These are phyloP conservation scores for Trypanosoma theileri DNA, from an alignment of 208 protist genomes.

Conservation along the genomic window DNA sequence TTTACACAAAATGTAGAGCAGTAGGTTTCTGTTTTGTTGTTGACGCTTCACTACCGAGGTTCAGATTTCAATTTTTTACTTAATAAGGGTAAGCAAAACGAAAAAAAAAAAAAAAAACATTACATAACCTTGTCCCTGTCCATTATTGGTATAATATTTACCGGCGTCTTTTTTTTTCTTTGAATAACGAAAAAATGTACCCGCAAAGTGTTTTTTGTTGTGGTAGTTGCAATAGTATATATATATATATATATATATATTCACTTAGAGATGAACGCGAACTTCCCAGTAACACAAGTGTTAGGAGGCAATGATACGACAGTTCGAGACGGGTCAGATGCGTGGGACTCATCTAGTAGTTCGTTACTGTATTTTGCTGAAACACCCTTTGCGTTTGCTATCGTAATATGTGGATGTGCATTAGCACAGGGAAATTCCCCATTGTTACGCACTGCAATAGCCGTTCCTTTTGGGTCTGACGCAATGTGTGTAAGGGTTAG, in stretches of 20 bases:
- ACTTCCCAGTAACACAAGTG: conserved; percentile 20
- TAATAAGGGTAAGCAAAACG: no score
- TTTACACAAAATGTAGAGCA: no score
- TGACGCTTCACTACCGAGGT: no score
- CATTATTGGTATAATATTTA: no score
- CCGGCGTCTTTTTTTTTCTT: no score
- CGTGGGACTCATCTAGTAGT: conserved; percentile 36
- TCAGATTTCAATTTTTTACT: no score
- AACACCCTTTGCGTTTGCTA: conserved; percentile 44
- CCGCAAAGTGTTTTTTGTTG: neutral
- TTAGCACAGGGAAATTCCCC: conserved; percentile 48
- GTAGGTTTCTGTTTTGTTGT: no score
- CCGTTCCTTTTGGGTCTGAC: conserved; percentile 55
- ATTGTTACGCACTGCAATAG: conserved; percentile 29
- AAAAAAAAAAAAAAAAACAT: no score
- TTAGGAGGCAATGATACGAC: conserved; percentile 21
- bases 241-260: neutral
- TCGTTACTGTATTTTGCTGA: conserved; percentile 67
- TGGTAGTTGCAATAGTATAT: neutral
- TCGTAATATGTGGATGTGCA: conserved; percentile 52
- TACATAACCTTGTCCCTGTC: no score
- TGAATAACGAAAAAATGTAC: neutral
- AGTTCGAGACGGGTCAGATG: conserved; percentile 13
- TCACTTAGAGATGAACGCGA: conserved; percentile 18
- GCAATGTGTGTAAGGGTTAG: conserved; percentile 48